These are phyloP conservation scores for Chlorencoelia australis DNA, from an alignment of 2,329 filamentous ascomycete genomes.

Conservation along the genomic window DNA sequence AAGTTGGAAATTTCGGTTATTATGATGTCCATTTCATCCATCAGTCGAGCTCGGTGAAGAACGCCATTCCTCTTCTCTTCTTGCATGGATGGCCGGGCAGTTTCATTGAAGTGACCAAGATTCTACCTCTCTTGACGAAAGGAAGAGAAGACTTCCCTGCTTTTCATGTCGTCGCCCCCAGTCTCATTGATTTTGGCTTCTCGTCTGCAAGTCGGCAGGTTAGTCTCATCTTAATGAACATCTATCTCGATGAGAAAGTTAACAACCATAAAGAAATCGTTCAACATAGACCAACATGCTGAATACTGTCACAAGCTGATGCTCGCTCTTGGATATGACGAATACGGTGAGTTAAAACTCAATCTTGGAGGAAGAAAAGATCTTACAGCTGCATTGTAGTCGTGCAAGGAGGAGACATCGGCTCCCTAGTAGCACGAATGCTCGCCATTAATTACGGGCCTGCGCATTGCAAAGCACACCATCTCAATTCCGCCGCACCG, in stretches of 20 bases:
- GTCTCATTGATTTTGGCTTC: slow-evolving; percentile 42
- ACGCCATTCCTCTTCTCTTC: slow-evolving; percentile 33
- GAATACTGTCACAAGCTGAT: slow-evolving; percentile 59
- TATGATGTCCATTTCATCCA: slow-evolving; percentile 24
- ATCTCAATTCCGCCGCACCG: slow-evolving; percentile 50
- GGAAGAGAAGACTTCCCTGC: slow-evolving; percentile 23
- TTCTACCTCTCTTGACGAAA: slow-evolving; percentile 26
- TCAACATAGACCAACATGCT: slow-evolving; percentile 55
- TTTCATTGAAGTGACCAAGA: slow-evolving; percentile 29
- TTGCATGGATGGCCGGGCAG: slow-evolving; percentile 35
- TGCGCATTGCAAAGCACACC: slow-evolving; percentile 44
- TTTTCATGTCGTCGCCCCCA: slow-evolving; percentile 38
- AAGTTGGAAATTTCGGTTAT: slow-evolving; percentile 31
- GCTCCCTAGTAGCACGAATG: no score
- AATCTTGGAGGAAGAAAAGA: no score
- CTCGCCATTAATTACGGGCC: no score
- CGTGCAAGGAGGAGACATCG: no score
- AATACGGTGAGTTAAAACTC: no score
- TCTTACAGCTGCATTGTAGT: no score
- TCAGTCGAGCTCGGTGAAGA: slow-evolving; percentile 15
- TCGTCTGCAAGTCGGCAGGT: slow-evolving; percentile 21
- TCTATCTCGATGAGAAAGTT: no score
- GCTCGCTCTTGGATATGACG: slow-evolving; percentile 52
- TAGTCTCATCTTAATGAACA: slow-evolving; percentile 3
- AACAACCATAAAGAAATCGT: no score